Evolutionary conservation across 2,329 filamentous ascomycete species (phyloP), one percentile per base, ranked within the genome.

Genomic region (Chrysosporium keratinophilum): DNA sequence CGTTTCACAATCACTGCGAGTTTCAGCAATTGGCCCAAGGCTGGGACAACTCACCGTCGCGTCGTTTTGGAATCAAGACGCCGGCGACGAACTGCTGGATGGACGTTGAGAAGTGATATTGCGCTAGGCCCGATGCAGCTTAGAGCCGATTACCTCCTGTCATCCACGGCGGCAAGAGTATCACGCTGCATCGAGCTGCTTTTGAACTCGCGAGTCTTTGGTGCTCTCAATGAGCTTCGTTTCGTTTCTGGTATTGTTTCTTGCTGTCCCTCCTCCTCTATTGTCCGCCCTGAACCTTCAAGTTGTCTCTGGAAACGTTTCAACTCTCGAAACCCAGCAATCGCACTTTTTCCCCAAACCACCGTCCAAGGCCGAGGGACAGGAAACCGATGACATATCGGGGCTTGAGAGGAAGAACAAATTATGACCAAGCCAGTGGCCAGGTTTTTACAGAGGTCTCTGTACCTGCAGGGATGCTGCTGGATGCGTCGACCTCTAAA

Each of bases 391-490:
- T 58, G 54, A 31, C 50, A 9, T 45, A n/a, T 17, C 45, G 42
- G 17, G 34, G 52, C 45, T 9, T 43, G 6, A 44, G 2, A 14
- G 17, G 44, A 15, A 40, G n/a, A n/a, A 15, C 10, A n/a, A 43
- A 15, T 12, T 57, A 51, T 47, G 59, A 62, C 49, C 44, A 40
- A 37, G 55, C 46, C 31, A 62, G 57, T 39, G 60, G 60, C 19
- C 57, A 58, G 43, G 56, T 60, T 31, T 62, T 57, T 37, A 55
- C 53, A 4, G 57, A 60, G 41, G 50, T 17, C 10, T 43, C 37
- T 40, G 54, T 61, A 42, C 31, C 52, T 37, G 48, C 40, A 35
- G 35, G 41, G 19, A 17, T 54, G 44, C 12, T 39, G 9, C 28
- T 42, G 31, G 19, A 39, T 54, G 49, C 56, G 45, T 44, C 52